Conservation (phyloP, 495 filamentous ascomycete genomes). For the Paragyromitra xinjiangensis region DNA sequence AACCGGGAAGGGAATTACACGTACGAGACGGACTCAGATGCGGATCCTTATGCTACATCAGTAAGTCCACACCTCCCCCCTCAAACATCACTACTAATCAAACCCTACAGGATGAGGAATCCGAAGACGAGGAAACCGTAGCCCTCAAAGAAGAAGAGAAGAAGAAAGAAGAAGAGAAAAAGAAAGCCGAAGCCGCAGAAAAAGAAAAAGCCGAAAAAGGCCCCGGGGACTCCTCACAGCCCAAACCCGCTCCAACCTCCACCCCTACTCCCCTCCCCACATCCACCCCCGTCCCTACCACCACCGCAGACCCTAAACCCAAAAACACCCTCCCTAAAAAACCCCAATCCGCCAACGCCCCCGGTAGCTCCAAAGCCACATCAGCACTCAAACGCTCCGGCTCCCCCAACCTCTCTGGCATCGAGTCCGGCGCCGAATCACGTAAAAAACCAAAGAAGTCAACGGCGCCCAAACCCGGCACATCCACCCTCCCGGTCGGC, state of each 20-base stretch:
- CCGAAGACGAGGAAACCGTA: conserved; percentile 62
- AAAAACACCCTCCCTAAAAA: conserved; percentile 57
- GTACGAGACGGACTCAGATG: conserved; percentile 78
- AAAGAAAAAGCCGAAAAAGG: conserved; percentile 58
- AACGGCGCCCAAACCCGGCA: conserved; percentile 59
- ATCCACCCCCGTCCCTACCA: conserved; percentile 78
- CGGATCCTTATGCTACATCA: conserved; percentile 74
- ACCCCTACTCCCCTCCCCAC: conserved; percentile 71
- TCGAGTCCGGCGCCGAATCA: conserved; percentile 76
- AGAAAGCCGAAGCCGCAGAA: conserved; percentile 58
- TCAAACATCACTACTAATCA: conserved; percentile 28
- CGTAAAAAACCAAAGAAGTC: conserved; percentile 89
- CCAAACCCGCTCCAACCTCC: conserved; percentile 60
- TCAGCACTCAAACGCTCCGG: conserved; percentile 82
- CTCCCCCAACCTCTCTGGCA: conserved; percentile 77
- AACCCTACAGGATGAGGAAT: conserved; percentile 59
- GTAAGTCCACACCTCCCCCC: conserved; percentile 11
- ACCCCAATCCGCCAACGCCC: conserved; percentile 53
- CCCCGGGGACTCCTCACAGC: conserved; percentile 46
- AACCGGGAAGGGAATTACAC: conserved; percentile 85
- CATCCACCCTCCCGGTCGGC: conserved; percentile 50
- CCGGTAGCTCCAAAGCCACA: conserved; percentile 65
- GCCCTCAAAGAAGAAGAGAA: conserved; percentile 73
- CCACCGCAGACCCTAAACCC: conserved; percentile 60
- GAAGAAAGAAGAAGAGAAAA: conserved; percentile 72